Percentiles rank a stretch among this genome's conserved stretches.
Conservation (phyloP, 208 protist genomes). For the Acanthamoeba royreba region DNA sequence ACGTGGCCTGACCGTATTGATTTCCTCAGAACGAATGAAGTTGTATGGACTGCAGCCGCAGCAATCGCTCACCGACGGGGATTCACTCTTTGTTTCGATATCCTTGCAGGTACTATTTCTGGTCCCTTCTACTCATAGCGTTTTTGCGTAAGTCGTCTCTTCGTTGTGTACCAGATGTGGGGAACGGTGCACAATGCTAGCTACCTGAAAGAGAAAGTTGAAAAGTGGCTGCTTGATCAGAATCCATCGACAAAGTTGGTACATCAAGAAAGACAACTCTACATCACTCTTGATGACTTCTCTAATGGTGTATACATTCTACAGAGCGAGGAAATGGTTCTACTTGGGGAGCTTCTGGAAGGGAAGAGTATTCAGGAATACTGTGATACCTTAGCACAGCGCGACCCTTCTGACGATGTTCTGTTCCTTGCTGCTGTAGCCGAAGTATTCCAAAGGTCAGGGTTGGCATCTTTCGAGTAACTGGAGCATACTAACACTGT, state of each 20-base stretch:
- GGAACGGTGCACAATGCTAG: slow-evolving; percentile 14
- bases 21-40: neutral
- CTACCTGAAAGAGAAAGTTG: neutral
- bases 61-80: neutral
- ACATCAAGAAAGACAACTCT: no score
- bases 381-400: neutral
- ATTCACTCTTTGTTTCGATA: neutral
- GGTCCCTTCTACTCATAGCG: neutral
- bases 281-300: neutral
- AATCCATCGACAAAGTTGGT: neutral
- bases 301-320: neutral
- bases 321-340: neutral
- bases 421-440: neutral
- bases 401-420: neutral
- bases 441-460: neutral
- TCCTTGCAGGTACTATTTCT: neutral
- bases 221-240: neutral
- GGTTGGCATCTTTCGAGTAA: neutral
- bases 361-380: neutral
- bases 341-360: neutral
- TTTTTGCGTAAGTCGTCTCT: neutral
- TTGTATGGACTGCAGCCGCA: neutral
- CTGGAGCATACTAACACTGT: neutral
- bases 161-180: neutral
- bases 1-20: neutral